phyloP scores from a whole-genome alignment of 108 stramenopile genomes.

The Cylindrotheca closterium region DNA sequence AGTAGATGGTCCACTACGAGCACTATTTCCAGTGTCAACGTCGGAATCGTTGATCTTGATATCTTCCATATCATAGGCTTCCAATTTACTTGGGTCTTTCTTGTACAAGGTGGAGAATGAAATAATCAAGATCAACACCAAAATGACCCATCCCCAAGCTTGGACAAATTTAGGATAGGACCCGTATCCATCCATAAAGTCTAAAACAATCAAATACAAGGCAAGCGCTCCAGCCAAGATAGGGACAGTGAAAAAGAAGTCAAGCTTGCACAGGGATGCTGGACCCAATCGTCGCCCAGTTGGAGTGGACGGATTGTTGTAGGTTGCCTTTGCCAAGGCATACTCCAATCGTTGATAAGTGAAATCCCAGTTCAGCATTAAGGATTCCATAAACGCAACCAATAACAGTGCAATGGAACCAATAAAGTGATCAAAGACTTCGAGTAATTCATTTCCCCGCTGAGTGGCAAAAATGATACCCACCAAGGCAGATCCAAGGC shows the following conservation, averaged over 20 bases:
- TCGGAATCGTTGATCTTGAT: neutral
- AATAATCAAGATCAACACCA: neutral
- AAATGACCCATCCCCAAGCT: neutral
- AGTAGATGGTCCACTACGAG: neutral
- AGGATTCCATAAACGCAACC: constrained; percentile 1
- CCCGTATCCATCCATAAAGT: neutral
- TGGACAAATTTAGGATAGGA: neutral
- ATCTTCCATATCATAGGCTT: neutral
- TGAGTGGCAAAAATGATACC: constrained; percentile 1
- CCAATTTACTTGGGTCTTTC: neutral
- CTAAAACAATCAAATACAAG: neutral
- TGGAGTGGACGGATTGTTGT: neutral
- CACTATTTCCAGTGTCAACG: neutral
- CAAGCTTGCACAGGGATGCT: constrained; percentile 1
- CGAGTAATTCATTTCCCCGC: neutral
- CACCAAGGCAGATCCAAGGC: neutral
- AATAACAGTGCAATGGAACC: neutral
- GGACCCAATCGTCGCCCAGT: neutral
- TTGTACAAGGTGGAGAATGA: neutral
- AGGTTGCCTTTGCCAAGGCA: neutral
- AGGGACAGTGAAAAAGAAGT: constrained; percentile 1
- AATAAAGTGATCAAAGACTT: constrained; percentile 2
- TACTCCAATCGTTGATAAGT: neutral
- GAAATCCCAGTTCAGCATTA: constrained; percentile 7
- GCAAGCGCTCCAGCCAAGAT: neutral